A percentile compares a stretch with the other conserved stretches of the same genome.
Conservation (phyloP, 169 alveolate genomes). For the Amoebophrya sp. region DNA sequence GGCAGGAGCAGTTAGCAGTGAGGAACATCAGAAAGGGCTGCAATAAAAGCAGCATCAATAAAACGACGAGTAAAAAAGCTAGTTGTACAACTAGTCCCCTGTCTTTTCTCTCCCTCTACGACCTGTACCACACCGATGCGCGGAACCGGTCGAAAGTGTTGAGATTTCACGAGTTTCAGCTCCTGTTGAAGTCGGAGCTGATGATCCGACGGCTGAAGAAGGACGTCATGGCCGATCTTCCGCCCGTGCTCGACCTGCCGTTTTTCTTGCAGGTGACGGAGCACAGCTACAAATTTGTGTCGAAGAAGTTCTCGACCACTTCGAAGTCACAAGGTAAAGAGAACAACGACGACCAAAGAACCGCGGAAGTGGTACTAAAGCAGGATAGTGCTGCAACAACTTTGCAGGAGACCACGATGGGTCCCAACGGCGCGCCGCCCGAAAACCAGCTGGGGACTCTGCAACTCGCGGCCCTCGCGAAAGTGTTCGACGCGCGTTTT, state of each 20-base stretch:
- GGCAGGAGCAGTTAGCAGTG: too few relatives aligned
- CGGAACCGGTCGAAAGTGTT: too few relatives aligned
- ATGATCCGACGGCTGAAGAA: neutral
- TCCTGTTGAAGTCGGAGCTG: neutral
- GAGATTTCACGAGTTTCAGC: neutral
- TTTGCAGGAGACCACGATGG: neutral
- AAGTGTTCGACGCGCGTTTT: neutral
- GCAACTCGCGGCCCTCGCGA: neutral
- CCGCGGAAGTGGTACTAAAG: neutral
- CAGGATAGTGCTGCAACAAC: too few relatives aligned
- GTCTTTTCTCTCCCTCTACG: too few relatives aligned
- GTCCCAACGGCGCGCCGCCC: neutral
- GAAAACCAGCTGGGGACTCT: neutral
- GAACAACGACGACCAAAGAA: too few relatives aligned
- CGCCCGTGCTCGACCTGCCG: neutral
- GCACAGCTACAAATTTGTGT: neutral
- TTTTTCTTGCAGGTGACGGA: neutral
- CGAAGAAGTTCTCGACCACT: neutral
- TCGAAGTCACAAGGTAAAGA: neutral
- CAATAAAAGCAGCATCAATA: too few relatives aligned
- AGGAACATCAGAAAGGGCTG: too few relatives aligned
- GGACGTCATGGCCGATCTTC: neutral
- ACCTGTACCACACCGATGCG: too few relatives aligned
- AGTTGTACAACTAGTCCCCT: too few relatives aligned
- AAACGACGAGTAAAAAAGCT: too few relatives aligned